Percentiles rank a stretch among this genome's conserved stretches.
These are phyloP conservation scores for Erodium moschatum DNA, from an alignment of 441 rosid species.

Conservation along the genomic window DNA sequence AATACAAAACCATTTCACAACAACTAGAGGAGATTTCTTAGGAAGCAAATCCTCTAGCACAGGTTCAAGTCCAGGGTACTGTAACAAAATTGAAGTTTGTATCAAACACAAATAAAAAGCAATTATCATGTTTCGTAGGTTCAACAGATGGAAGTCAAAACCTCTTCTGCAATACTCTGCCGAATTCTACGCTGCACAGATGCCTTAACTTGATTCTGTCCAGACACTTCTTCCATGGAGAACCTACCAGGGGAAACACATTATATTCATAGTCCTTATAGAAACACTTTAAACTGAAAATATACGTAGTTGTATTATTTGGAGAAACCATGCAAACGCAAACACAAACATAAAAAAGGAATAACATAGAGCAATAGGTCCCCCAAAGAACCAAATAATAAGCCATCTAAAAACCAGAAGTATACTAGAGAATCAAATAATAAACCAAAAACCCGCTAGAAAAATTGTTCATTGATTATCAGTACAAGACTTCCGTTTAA, in stretches of 20 bases:
- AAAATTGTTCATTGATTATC: background rate
- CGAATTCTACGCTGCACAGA: slow-evolving; percentile 92
- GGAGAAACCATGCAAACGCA: background rate
- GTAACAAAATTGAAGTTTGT: slow-evolving; percentile 25
- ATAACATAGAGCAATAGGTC: background rate
- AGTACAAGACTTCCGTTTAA: background rate
- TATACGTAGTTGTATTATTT: background rate
- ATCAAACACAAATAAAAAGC: slow-evolving; percentile 12
- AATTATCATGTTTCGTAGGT: background rate
- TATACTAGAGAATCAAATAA: background rate
- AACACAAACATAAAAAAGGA: background rate
- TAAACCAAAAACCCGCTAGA: background rate
- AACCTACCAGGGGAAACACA: slow-evolving; percentile 38
- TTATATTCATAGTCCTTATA: background rate
- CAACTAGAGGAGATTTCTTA: slow-evolving; percentile 78
- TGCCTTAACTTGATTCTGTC: slow-evolving; percentile 96
- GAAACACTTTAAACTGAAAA: background rate
- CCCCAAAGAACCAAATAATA: background rate
- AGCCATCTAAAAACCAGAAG: background rate
- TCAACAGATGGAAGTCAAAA: slow-evolving; percentile 12
- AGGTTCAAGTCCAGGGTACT: slow-evolving; percentile 90
- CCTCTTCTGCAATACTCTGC: slow-evolving; percentile 95
- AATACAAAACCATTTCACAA: slow-evolving; percentile 64
- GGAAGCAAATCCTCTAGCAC: slow-evolving; percentile 94
- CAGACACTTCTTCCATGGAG: slow-evolving; percentile 76